Percentiles rank a stretch among this genome's conserved stretches.
These are phyloP conservation scores for Fraxinus latifolia DNA, from an alignment of 305 asterid genomes.

Conservation along the genomic window DNA sequence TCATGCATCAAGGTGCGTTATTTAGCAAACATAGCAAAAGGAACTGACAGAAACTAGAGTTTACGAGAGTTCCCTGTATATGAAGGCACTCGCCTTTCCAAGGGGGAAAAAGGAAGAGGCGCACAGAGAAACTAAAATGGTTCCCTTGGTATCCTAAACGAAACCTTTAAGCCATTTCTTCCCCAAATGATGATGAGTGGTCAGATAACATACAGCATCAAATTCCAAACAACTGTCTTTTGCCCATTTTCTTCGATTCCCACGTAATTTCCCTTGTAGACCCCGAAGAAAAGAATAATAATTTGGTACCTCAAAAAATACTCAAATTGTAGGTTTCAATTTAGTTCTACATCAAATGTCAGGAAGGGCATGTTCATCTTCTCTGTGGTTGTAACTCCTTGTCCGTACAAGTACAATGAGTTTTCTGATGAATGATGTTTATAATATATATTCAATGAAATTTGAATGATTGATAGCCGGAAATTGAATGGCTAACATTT, in stretches of 20 bases:
- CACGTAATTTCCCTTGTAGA: neutral
- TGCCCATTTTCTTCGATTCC: neutral
- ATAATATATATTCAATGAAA: neutral
- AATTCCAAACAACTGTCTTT: neutral
- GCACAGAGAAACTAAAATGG: neutral
- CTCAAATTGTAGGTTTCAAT: neutral
- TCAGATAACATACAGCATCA: neutral
- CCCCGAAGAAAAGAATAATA: neutral
- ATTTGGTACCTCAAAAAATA: neutral
- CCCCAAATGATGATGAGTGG: neutral
- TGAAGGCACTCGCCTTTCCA: neutral
- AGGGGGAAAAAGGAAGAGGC: neutral
- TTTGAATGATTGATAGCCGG: neutral
- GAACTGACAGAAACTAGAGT: neutral
- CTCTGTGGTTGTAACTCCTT: neutral
- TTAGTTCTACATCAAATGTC: neutral
- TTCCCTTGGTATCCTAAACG: neutral
- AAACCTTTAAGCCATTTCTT: neutral
- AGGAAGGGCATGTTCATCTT: neutral
- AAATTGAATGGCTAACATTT: neutral
- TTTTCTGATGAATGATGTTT: neutral
- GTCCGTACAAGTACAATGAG: neutral
- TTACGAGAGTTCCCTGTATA: neutral
- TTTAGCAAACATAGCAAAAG: neutral
- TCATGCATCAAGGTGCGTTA: neutral